Evolutionary conservation across 2,329 filamentous ascomycete species (phyloP).

Genomic region (Amesomyces nigricolor): DNA sequence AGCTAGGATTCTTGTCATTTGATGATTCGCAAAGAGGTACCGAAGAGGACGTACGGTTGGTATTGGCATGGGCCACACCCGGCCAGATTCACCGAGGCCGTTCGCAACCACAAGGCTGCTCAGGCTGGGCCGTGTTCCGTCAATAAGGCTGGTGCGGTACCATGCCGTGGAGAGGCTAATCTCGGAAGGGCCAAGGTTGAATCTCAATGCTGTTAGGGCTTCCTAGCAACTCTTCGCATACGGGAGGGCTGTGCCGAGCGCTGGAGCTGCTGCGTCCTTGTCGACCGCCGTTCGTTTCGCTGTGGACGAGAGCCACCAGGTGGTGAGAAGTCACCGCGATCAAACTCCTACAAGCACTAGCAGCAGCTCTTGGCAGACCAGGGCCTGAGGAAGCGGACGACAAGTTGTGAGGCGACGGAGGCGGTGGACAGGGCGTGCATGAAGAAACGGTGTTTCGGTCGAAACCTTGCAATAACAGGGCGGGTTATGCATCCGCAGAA

Average conservation of each 20-base stretch:
- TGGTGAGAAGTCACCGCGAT: too few relatives aligned
- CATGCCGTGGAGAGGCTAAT: constrained; percentile 21
- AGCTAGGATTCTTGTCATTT: too few relatives aligned
- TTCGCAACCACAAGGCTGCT: constrained; percentile 6
- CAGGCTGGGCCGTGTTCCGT: constrained; percentile 8
- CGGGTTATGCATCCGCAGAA: constrained; percentile 39
- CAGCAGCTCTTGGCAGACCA: constrained; percentile 17
- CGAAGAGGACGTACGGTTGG: too few relatives aligned
- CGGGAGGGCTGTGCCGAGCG: neutral
- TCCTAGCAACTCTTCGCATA: neutral
- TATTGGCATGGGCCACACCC: neutral
- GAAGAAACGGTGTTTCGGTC: constrained; percentile 41
- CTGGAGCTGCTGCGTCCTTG: too few relatives aligned
- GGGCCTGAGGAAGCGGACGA: constrained; percentile 9
- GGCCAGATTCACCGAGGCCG: neutral
- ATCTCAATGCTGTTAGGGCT: constrained; percentile 32
- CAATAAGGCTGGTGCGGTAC: constrained; percentile 11
- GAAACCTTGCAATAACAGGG: constrained; percentile 44
- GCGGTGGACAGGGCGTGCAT: constrained; percentile 37
- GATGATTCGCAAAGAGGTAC: too few relatives aligned
- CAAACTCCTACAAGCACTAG: too few relatives aligned
- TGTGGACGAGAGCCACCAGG: neutral
- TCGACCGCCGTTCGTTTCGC: too few relatives aligned
- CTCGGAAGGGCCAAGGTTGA: constrained; percentile 36
- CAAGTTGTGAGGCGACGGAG: constrained; percentile 19